Base-by-base conservation (phyloP, 2,329 filamentous ascomycete genomes). In the Phialocephala subalpina region DNA sequence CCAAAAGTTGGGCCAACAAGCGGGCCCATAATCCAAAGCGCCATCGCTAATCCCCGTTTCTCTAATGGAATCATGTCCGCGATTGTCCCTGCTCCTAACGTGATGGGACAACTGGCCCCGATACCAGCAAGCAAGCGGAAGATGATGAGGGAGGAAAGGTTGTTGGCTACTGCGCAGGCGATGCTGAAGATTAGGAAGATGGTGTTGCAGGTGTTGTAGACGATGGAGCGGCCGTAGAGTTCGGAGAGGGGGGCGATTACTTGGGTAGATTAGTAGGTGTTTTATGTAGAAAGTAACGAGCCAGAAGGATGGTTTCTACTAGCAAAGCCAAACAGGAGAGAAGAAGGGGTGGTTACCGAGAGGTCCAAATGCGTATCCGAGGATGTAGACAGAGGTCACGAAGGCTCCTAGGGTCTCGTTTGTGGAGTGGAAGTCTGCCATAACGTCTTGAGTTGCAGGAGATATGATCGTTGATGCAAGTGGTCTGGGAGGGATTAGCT, bases 61-160 rank as follows among this genome's bases (percentile, higher is more conserved):
- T 68, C 68, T 18, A 52, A 53, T 47, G 62, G 60, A 18, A 72
- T 63, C 18, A 72, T 40, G 59, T 73, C 70, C 20, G 67, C 65
- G 22, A 73, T 65, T 8, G 69, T 67, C 29, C 72, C 70, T 53
- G 64, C 69, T 16, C 72, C 72, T 22, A 69, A 52, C 65, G 74
- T 60, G 71, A 77, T 14, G 3, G 66, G 82, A 11, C 81, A 70
- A 70, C 60, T 75, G 63, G 47, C 77, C 18, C 65, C 83, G 18
- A 81, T 83, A 56, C 84, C 85, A 5, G 85, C 83, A 6, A 91
- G 70, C 69, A 91, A 85, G 1, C 89, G 86, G 71, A 90, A 89
- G 14, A 78, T 81, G 58, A 89, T 83, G 49, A 90, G 79, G 42
- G 81, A 73, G 25, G 73, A 77, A 22, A 85, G 74, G 16, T 78